Base-by-base conservation (phyloP, 2,329 filamentous ascomycete species). In the Fusarium haematococcum region DNA sequence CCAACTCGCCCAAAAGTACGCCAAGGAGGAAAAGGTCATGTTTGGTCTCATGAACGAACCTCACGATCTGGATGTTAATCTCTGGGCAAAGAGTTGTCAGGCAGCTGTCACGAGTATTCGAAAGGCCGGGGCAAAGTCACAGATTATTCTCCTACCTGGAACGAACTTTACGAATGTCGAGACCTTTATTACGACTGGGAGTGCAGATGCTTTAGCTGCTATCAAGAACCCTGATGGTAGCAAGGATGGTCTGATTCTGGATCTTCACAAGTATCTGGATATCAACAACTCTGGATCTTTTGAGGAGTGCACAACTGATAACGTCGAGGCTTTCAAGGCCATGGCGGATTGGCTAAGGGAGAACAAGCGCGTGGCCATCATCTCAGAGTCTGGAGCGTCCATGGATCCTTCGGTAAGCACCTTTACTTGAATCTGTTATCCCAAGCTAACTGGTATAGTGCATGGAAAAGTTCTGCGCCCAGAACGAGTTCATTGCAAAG, bases 31-130 rank as follows among this genome's bases (percentile, higher is more conserved):
- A 41, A 89, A 30, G 85, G 86, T 60, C 80, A 88, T 69, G 82
- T 93, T 93, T 73, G 91, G 90, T 16, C 79, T 93, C 52, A 93
- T 93, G 91, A 94, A 93, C 81, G 92, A 91, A 82, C 91, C 91
- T 8, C 90, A 92, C 79, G 88, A 90, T 62, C 80, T 89, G 65
- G 86, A 91, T 75, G 84, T 92, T 73, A 80, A 78, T 30, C 80
- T 82, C 1, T 93, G 91, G 91, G 90, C 88, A 1, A 79, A 85
- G 6, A 90, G 89, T 0, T 88, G 89, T 69, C 92, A 93, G 78
- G 85, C 85, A 14, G 90, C 85, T 18, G 91, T 94, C 2, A 91
- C 88, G 1, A 91, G 90, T 5, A 93, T 94, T 75, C 89, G 92
- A 50, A 80, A 86, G 48, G 88, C 89, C 3, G 91, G 91, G n/a